Percentiles rank a stretch among this genome's conserved stretches.
Conservation (phyloP, 106 monocot species). For the Acorus gramineus region DNA sequence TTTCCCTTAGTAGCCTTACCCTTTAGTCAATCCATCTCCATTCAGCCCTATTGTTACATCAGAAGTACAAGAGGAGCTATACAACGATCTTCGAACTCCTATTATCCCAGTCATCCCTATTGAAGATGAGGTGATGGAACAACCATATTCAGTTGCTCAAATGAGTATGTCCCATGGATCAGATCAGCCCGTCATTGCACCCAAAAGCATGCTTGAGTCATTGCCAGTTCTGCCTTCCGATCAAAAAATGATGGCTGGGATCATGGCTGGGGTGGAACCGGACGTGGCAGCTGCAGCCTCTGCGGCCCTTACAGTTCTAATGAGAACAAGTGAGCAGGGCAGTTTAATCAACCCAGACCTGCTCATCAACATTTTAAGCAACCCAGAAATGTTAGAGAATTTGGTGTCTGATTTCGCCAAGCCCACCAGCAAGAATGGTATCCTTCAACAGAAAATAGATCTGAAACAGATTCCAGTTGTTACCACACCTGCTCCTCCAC, state of each 20-base stretch:
- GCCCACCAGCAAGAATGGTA: conserved; percentile 11
- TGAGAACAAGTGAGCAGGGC: conserved; percentile 56
- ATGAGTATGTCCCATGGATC: not conserved
- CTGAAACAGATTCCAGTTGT: too few species aligned
- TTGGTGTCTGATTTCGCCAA: conserved; percentile 30
- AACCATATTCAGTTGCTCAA: conserved; percentile 3
- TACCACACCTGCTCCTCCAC: not conserved
- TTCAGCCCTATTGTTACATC: conserved; percentile 51
- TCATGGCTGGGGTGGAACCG: conserved; percentile 26
- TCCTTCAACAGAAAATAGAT: not conserved
- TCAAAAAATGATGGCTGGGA: not conserved
- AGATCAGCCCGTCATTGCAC: not conserved
- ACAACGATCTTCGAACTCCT: conserved; percentile 39
- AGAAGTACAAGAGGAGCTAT: conserved; percentile 19
- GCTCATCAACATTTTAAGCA: conserved; percentile 70
- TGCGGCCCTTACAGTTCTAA: conserved; percentile 62
- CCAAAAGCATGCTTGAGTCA: not conserved
- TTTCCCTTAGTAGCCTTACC: not conserved
- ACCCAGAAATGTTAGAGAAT: conserved; percentile 55
- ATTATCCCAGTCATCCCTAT: conserved; percentile 63
- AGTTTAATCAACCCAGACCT: conserved; percentile 66
- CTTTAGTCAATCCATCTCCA: not conserved
- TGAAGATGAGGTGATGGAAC: conserved; percentile 61
- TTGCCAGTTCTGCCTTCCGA: not conserved
- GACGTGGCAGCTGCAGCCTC: conserved; percentile 75